Conservation (phyloP, 495 filamentous ascomycete species). For the Beverwykella pulmonaria region DNA sequence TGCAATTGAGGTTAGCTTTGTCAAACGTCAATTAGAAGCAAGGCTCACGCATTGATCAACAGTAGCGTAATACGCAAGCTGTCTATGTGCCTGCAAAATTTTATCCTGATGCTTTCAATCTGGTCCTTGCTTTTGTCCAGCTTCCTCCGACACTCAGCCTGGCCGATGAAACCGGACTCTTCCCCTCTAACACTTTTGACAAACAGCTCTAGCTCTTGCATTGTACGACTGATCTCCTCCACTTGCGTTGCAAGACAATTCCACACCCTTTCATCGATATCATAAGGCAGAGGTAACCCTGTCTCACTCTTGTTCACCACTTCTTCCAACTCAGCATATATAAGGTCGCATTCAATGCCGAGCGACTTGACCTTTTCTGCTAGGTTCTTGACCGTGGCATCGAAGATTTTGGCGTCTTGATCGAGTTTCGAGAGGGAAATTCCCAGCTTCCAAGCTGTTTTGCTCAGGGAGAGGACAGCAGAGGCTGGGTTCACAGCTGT, state of each 20-base stretch:
- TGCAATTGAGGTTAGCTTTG: slow-evolving; percentile 16
- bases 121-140: slow-evolving; percentile 15
- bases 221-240: slow-evolving; percentile 30
- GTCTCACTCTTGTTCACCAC: slow-evolving; percentile 29
- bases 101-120: slow-evolving; percentile 14
- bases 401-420: slow-evolving; percentile 34
- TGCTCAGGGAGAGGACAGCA: slow-evolving; percentile 40
- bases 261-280: slow-evolving; percentile 38
- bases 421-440: slow-evolving; percentile 39
- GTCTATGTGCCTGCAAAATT: slow-evolving; percentile 23
- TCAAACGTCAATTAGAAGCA: slow-evolving; percentile 13
- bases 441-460: slow-evolving; percentile 42
- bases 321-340: slow-evolving; percentile 41
- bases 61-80: slow-evolving; percentile 27
- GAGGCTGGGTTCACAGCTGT: slow-evolving; percentile 34
- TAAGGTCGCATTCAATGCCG: slow-evolving; percentile 39
- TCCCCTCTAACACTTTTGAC: slow-evolving; percentile 12
- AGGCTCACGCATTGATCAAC: slow-evolving; percentile 33
- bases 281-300: slow-evolving; percentile 22
- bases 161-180: slow-evolving; percentile 13
- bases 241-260: slow-evolving; percentile 36
- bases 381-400: slow-evolving; percentile 34
- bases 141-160: slow-evolving; percentile 23
- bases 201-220: slow-evolving; percentile 24
- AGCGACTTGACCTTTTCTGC: slow-evolving; percentile 35